Percentiles rank a stretch among this genome's conserved stretches.
Conservation (phyloP, 2,329 filamentous ascomycete genomes). For the Aspergillus felis region DNA sequence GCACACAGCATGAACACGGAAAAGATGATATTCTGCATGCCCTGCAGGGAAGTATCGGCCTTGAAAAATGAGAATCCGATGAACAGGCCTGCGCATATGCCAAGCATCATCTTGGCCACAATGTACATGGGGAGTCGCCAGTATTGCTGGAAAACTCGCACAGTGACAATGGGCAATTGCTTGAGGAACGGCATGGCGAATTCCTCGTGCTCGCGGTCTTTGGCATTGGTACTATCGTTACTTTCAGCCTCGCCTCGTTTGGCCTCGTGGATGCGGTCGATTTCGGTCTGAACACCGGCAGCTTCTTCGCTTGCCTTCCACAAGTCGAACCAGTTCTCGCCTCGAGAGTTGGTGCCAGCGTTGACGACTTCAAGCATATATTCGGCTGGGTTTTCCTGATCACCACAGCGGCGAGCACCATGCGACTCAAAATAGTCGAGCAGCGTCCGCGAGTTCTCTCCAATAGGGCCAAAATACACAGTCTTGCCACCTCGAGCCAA, state of each 20-base stretch:
- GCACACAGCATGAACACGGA: slow-evolving; percentile 76
- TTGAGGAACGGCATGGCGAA: slow-evolving; percentile 69
- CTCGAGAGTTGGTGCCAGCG: slow-evolving; percentile 22
- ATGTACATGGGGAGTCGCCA: slow-evolving; percentile 85
- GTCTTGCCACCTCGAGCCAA: slow-evolving; percentile 61
- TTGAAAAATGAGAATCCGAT: slow-evolving; percentile 78
- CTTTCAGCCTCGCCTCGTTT: slow-evolving; percentile 31
- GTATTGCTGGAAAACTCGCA: slow-evolving; percentile 81
- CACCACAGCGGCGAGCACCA: slow-evolving; percentile 55
- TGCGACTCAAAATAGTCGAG: slow-evolving; percentile 62
- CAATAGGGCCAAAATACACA: slow-evolving; percentile 65
- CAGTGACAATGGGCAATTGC: slow-evolving; percentile 64
- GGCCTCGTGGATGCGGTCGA: slow-evolving; percentile 53
- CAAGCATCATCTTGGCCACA: slow-evolving; percentile 71
- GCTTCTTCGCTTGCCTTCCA: slow-evolving; percentile 60
- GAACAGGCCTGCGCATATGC: slow-evolving; percentile 61
- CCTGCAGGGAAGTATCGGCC: slow-evolving; percentile 67
- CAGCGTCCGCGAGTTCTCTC: slow-evolving; percentile 52
- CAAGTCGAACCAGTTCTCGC: slow-evolving; percentile 56
- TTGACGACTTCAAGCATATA: slow-evolving; percentile 64
- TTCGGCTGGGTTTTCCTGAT: slow-evolving; percentile 67
- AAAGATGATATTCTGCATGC: slow-evolving; percentile 81
- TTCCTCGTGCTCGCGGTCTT: slow-evolving; percentile 62
- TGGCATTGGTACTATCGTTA: slow-evolving; percentile 31
- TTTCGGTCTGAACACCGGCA: slow-evolving; percentile 50